Conservation (phyloP, 306 rosid species). For the Vicia villosa region DNA sequence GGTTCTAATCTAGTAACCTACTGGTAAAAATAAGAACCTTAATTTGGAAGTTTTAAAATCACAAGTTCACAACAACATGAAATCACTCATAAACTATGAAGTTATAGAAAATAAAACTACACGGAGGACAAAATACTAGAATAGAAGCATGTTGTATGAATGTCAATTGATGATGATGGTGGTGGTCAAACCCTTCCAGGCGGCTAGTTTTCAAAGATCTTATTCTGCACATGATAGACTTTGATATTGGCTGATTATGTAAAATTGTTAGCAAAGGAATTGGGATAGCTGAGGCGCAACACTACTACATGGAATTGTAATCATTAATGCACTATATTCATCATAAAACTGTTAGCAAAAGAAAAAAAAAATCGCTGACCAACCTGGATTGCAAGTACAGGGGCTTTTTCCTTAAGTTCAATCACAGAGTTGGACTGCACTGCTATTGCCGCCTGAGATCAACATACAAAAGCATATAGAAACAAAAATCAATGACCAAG, state of each 20-base stretch:
- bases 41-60: slow-evolving; percentile 12
- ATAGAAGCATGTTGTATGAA: background rate
- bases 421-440: slow-evolving; percentile 58
- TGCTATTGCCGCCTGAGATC: slow-evolving; percentile 76
- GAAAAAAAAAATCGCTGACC: slow-evolving; percentile 21
- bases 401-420: slow-evolving; percentile 65
- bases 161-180: slow-evolving; percentile 24
- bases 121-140: background rate
- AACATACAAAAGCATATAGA: slow-evolving; percentile 36
- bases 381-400: slow-evolving; percentile 64
- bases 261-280: slow-evolving; percentile 12
- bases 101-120: slow-evolving; percentile 16
- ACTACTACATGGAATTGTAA: slow-evolving; percentile 4
- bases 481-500: slow-evolving; percentile 24
- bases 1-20: slow-evolving; percentile 9
- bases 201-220: slow-evolving; percentile 18
- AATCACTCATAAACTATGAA: slow-evolving; percentile 5
- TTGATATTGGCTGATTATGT: slow-evolving; percentile 18
- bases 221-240: background rate
- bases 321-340: background rate
- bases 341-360: slow-evolving; percentile 13
- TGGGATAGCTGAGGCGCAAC: slow-evolving; percentile 25
- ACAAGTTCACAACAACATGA: background rate
- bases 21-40: background rate
- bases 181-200: slow-evolving; percentile 22